Base-by-base conservation (phyloP, 2,329 filamentous ascomycete genomes). In the Lachnellula cervina region DNA sequence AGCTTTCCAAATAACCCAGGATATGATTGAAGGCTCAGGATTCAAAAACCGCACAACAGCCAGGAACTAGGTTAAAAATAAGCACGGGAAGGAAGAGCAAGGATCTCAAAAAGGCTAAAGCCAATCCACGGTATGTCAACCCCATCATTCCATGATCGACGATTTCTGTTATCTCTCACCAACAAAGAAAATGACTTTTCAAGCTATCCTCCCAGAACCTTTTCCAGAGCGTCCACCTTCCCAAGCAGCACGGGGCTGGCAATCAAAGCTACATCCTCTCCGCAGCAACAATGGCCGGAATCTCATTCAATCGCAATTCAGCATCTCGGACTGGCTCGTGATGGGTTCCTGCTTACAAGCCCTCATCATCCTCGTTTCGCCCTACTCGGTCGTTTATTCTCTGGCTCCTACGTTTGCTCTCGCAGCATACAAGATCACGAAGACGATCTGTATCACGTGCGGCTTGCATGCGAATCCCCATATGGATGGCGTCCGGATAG, bases 251-350 rank as follows among this genome's bases (percentile, higher is more conserved):
- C 49, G 19, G 46, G 49, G 49, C n/a, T 59, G 55, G 54, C 40
- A 55, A 17, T 42, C 44, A 19, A 50, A 23, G 7, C 28, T 45
- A 2, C 51, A 57, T 38, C 57, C 54, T 5, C 49, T 57, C 4
- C 45, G 54, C 25, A 48, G 46, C 16, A 46, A 51, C 1, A 55
- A 59, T 43, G 57, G 57, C 6, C 54, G 49, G 7, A 40, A 51
- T 21, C 44, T 55, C 14, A 44, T 59, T 2, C 40, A 49, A 14
- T 42, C 48, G 14, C 54, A 57, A 47, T 57, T 59, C 48, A 57
- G 43, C 5, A 52, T 59, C 32, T 49, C n/a, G 9, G 54, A 57
- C 35, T 59, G 58, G 58, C 51, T 59, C 8, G 34, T 59, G 21
- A 51, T 53, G 13, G 58, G 58, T 11, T 49, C 40, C 14, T 43